A percentile compares a stretch with the other conserved stretches of the same genome.
phyloP scores from a whole-genome alignment of 805 yeast species.

The Starmerella kuoi region DNA sequence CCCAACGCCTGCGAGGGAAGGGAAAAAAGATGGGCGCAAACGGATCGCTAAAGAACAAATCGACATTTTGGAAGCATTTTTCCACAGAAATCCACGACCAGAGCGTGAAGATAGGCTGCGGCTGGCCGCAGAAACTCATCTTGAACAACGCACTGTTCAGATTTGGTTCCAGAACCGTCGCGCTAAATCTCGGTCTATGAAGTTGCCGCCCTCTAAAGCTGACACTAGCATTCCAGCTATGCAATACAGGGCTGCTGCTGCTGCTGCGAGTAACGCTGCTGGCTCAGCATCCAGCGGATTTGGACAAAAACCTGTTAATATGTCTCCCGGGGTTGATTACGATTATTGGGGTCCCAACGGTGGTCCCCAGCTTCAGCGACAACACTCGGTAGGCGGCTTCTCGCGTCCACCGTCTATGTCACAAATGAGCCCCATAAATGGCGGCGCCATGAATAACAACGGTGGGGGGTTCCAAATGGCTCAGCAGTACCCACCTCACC shows the following conservation, averaged over 20 bases:
- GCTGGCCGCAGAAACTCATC: conserved; percentile 56
- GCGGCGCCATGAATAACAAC: neutral
- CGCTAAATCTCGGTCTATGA: conserved; percentile 26
- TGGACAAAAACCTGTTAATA: neutral
- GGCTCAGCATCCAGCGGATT: conserved; percentile 1
- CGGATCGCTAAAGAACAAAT: conserved; percentile 28
- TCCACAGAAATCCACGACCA: conserved; percentile 65
- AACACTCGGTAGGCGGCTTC: neutral
- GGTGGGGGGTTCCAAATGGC: neutral
- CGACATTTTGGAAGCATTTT: conserved; percentile 54
- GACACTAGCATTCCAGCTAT: conserved; percentile 8
- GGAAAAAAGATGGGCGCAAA: conserved; percentile 17
- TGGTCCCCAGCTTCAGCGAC: neutral
- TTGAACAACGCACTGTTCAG: conserved; percentile 76
- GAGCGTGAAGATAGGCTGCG: conserved; percentile 55
- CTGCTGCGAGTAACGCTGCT: conserved; percentile 14
- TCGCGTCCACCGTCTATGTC: neutral
- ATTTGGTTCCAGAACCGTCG: conserved; percentile 92
- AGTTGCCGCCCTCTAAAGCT: conserved; percentile 15
- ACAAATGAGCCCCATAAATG: neutral
- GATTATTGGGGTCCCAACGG: neutral
- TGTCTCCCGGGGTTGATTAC: neutral
- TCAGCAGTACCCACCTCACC: neutral
- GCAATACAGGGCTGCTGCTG: conserved; percentile 16
- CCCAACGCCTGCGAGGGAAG: conserved; percentile 6